phyloP scores from a whole-genome alignment of 805 yeast species.

The Candida germanica region DNA sequence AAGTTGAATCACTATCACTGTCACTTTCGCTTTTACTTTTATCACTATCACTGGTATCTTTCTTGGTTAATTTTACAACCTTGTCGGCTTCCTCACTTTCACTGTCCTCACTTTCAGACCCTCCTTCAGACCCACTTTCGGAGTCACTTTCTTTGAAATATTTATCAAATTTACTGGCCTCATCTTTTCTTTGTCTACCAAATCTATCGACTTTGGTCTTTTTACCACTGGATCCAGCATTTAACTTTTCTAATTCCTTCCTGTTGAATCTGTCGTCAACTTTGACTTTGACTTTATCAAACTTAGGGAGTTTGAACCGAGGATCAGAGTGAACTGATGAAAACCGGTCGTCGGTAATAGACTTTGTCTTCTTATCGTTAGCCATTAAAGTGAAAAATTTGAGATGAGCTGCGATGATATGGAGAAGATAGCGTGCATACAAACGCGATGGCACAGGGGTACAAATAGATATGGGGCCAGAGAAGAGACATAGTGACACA shows the following conservation, averaged over 20 bases:
- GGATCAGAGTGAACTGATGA: constrained; percentile 81
- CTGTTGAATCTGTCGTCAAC: constrained; percentile 82
- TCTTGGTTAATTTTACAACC: constrained; percentile 17
- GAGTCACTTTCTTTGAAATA: constrained; percentile 48
- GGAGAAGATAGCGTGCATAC: no score
- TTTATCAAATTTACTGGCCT: constrained; percentile 56
- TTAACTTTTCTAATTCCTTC: constrained; percentile 53
- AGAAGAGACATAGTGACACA: no score
- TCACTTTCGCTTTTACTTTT: constrained; percentile 26
- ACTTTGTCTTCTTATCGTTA: constrained; percentile 15
- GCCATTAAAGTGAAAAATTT: constrained; percentile 10
- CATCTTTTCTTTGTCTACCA: constrained; percentile 67
- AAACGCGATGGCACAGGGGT: constrained; percentile 3
- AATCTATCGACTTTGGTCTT: constrained; percentile 76
- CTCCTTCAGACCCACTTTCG: constrained; percentile 21
- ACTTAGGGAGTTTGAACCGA: constrained; percentile 72
- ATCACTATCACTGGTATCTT: constrained; percentile 19
- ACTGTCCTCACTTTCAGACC: constrained; percentile 15
- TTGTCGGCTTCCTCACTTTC: constrained; percentile 19
- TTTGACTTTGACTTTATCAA: constrained; percentile 66
- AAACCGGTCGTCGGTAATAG: constrained; percentile 73
- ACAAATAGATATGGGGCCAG: no score
- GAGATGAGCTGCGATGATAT: constrained; percentile 9
- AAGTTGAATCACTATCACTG: constrained; percentile 19
- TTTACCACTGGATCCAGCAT: constrained; percentile 45